These are phyloP conservation scores for Solidago caesia DNA, from an alignment of 129 eudicot genomes.

Conservation along the genomic window DNA sequence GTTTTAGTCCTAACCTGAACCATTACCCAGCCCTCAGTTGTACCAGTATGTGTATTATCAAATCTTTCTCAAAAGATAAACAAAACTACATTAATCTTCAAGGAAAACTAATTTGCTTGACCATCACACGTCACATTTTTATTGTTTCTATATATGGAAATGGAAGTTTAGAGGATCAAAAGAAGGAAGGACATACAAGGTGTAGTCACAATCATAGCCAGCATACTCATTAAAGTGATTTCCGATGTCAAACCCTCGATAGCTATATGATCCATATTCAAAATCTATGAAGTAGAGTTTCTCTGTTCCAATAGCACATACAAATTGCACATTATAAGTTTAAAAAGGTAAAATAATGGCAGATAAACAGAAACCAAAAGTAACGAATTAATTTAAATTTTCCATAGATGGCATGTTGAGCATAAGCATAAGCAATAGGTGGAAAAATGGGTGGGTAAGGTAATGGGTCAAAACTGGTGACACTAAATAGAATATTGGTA, in stretches of 20 bases:
- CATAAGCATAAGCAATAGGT: conserved; percentile 1
- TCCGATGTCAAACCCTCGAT: conserved; percentile 96
- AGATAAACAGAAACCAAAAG: neutral
- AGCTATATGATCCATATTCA: conserved; percentile 85
- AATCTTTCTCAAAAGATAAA: neutral
- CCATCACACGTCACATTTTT: neutral
- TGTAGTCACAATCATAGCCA: conserved; percentile 91
- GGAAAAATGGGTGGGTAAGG: neutral
- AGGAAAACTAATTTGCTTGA: neutral
- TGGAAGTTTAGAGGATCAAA: conserved; percentile 8
- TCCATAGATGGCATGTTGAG: neutral
- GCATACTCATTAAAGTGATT: conserved; percentile 97
- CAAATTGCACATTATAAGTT: conserved; percentile 4
- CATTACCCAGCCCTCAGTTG: neutral
- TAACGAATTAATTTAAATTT: neutral
- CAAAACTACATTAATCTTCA: neutral
- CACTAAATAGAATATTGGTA: neutral
- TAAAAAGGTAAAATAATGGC: neutral
- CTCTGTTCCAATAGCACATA: conserved; percentile 41
- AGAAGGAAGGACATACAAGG: conserved; percentile 51
- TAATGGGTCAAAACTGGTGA: neutral
- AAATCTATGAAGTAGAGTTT: conserved; percentile 91
- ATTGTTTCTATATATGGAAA: neutral
- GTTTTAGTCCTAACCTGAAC: neutral
- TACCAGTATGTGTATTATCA: neutral